Evolutionary conservation across 2,329 filamentous ascomycete species (phyloP), one percentile per base, ranked within the genome.

Genomic region (Lecanosticta acicola): DNA sequence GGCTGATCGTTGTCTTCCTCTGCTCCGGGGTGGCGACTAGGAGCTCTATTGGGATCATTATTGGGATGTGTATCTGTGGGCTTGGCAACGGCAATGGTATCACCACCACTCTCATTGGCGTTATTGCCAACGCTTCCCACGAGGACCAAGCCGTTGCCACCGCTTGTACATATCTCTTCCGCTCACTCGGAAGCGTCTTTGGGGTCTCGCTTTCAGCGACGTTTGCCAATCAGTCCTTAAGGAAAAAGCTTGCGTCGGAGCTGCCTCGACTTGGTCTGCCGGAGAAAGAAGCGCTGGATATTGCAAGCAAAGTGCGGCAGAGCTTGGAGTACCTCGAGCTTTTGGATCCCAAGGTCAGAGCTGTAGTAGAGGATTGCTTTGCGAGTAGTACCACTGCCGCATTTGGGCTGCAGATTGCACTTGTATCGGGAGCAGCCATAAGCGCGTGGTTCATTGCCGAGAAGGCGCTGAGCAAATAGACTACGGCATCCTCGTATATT

Each of bases 111-210:
- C 74, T 90, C 26, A 81, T 89, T 38, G 83, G 76, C 1, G 71
- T 89, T 32, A 78, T 90, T 52, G 81, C 85, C 24, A 87, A 88
- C 59, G 78, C 83, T 0, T 69, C 77, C 1, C 71, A 73, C 2
- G 73, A 79, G 35, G 85, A 90, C 54, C 81, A 85, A 50, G 85
- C 87, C 1, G 78, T 90, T 1, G 84, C 82, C 3, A 85, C 86
- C 13, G 86, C 87, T 5, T 88, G 84, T 63, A 85, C 81, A 16
- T 91, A 91, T 66, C 78, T 91, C 18, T 91, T 91, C 72, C 81
- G 86, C 32, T 84, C 83, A 1, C 72, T 90, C 0, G 87, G 80
- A 9, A 77, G 74, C 13, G 78, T 81, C 8, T 74, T 81, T 32
- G 78, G 85, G 9, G 73, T 89, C 45, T 84, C 83, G n/a, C 69